Evolutionary conservation across 768 basidiomycete genomes (phyloP).

Genomic region (Mycena alexandri): DNA sequence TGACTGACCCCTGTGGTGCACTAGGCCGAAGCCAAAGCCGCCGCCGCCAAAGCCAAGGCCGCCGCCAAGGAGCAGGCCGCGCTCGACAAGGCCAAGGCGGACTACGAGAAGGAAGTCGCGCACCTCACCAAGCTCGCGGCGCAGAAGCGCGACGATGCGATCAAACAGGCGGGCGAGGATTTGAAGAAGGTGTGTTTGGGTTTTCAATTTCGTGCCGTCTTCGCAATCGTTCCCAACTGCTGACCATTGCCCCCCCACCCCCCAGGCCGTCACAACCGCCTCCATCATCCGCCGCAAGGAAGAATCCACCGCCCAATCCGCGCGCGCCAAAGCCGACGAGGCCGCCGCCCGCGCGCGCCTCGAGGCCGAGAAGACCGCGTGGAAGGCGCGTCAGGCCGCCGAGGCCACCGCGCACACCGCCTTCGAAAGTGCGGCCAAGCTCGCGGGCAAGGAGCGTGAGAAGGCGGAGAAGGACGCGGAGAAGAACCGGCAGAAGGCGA

Average conservation of each 20-base stretch:
- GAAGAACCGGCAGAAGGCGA: no score
- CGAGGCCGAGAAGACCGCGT: constrained; percentile 25
- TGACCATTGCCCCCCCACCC: no score
- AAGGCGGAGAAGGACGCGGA: constrained; percentile 2
- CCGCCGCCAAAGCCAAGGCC: constrained; percentile 28
- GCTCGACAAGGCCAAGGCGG: constrained; percentile 23
- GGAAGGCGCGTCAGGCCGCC: constrained; percentile 26
- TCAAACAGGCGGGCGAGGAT: constrained; percentile 24
- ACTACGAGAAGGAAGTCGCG: constrained; percentile 30
- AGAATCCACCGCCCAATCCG: constrained; percentile 17
- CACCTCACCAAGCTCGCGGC: constrained; percentile 28
- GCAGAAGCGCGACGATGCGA: constrained; percentile 33
- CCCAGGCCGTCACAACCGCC: constrained; percentile 23
- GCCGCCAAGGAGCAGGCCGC: constrained; percentile 21
- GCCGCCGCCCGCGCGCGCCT: constrained; percentile 13
- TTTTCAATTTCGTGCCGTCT: no score
- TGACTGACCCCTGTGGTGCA: background rate
- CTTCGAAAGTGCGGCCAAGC: background rate
- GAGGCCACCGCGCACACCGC: background rate
- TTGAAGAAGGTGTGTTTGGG: constrained; percentile 29
- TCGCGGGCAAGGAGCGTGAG: constrained; percentile 1
- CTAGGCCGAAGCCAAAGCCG: constrained; percentile 31
- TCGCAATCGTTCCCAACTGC: no score
- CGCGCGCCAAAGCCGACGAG: constrained; percentile 30
- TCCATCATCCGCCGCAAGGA: constrained; percentile 32